A percentile compares a stretch with the other conserved stretches of the same genome.
Conservation (phyloP, 106 monocot species). For the Phalaenopsis equestris region DNA sequence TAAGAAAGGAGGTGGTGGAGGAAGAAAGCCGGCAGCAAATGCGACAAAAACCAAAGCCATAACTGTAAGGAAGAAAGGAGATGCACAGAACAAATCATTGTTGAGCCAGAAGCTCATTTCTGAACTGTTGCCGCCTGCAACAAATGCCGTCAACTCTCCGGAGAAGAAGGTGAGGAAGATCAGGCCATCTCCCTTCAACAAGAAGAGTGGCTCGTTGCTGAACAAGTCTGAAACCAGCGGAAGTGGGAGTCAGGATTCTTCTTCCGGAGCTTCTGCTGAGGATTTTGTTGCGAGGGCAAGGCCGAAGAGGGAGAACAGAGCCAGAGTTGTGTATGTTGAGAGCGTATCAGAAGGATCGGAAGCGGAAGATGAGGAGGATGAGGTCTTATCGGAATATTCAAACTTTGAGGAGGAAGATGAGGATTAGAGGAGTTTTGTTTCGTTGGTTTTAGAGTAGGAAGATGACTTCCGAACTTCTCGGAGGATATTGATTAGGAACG, state of each 20-base stretch:
- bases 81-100: conserved; percentile 15
- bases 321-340: conserved; percentile 17
- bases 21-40: conserved; percentile 21
- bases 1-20: conserved; percentile 24
- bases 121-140: conserved; percentile 36
- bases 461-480: neutral
- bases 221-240: neutral
- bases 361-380: conserved; percentile 22
- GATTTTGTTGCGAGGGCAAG: conserved; percentile 13
- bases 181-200: conserved; percentile 82
- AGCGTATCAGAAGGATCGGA: neutral
- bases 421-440: conserved; percentile 4
- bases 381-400: conserved; percentile 27
- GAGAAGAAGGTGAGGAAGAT: conserved; percentile 92
- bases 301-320: conserved; percentile 32
- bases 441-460: neutral
- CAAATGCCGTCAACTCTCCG: conserved; percentile 31
- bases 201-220: conserved; percentile 70
- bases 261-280: conserved; percentile 4
- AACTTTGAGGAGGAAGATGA: conserved; percentile 37
- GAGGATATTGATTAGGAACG: too few relatives aligned
- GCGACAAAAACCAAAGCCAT: conserved; percentile 16
- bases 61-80: conserved; percentile 25
- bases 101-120: conserved; percentile 33
- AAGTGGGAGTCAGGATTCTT: neutral